Conservation (phyloP, 495 filamentous ascomycete genomes). For the Penicillium silybi region DNA sequence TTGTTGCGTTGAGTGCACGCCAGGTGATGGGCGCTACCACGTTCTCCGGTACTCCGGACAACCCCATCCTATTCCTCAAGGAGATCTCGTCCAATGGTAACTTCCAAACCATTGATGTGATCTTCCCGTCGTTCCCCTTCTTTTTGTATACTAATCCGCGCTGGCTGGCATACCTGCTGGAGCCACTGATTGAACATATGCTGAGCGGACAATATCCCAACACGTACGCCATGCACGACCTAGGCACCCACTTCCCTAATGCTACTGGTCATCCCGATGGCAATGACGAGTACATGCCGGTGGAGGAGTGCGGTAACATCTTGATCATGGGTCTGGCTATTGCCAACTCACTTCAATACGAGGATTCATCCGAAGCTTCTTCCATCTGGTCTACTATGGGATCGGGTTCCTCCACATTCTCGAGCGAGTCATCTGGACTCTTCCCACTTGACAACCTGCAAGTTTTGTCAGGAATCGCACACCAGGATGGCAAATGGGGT, state of each 20-base stretch:
- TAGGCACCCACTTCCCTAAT: slow-evolving; percentile 87
- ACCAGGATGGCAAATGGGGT: slow-evolving; percentile 52
- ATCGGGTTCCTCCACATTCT: slow-evolving; percentile 6
- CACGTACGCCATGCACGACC: slow-evolving; percentile 88
- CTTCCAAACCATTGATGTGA: slow-evolving; percentile 94
- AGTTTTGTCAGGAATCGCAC: slow-evolving; percentile 37
- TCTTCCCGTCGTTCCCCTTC: slow-evolving; percentile 93
- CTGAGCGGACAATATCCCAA: slow-evolving; percentile 89
- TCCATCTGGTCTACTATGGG: slow-evolving; percentile 49
- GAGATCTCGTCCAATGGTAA: slow-evolving; percentile 96
- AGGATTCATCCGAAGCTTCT: slow-evolving; percentile 51
- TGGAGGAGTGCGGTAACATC: slow-evolving; percentile 96
- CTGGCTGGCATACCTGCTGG: slow-evolving; percentile 86
- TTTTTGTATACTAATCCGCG: slow-evolving; percentile 91
- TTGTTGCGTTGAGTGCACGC: slow-evolving; percentile 82
- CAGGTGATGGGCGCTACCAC: slow-evolving; percentile 88
- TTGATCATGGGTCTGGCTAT: slow-evolving; percentile 89
- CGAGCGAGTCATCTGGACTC: slow-evolving; percentile 19
- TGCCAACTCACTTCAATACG: slow-evolving; percentile 73
- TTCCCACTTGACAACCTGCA: slow-evolving; percentile 46
- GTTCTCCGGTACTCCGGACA: slow-evolving; percentile 81
- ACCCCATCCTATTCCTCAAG: slow-evolving; percentile 85
- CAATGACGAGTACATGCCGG: slow-evolving; percentile 92
- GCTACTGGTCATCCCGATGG: slow-evolving; percentile 87
- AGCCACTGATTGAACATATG: slow-evolving; percentile 88